These are phyloP conservation scores for Yarrowia bubula DNA, from an alignment of 805 yeast species.

Conservation along the genomic window DNA sequence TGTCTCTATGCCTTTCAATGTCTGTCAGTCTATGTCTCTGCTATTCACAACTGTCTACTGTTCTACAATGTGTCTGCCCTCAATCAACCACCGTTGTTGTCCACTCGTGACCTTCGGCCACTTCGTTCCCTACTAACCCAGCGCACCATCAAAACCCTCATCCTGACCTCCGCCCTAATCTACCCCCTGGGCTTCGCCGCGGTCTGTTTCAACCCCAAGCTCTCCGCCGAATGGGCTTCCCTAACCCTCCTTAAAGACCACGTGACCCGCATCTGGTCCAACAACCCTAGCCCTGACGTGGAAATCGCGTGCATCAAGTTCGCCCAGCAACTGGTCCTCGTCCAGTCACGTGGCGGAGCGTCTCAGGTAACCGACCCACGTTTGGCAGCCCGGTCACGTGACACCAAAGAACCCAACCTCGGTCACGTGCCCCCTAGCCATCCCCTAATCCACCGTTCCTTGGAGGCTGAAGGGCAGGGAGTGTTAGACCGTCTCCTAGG, in stretches of 20 bases:
- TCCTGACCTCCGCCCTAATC: slow-evolving; percentile 29
- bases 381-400: slow-evolving; percentile 29
- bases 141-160: background rate
- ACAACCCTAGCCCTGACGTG: slow-evolving; percentile 45
- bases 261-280: slow-evolving; percentile 60
- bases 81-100: background rate
- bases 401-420: slow-evolving; percentile 43
- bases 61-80: no score
- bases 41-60: no score
- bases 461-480: slow-evolving; percentile 71
- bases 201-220: slow-evolving; percentile 42
- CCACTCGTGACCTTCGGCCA: background rate
- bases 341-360: slow-evolving; percentile 48
- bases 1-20: no score
- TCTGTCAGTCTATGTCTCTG: no score
- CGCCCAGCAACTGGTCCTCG: slow-evolving; percentile 55
- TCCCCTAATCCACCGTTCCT: slow-evolving; percentile 54
- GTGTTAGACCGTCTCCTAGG: slow-evolving; percentile 64
- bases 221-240: slow-evolving; percentile 53
- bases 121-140: background rate
- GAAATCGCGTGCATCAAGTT: slow-evolving; percentile 73
- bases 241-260: slow-evolving; percentile 55
- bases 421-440: slow-evolving; percentile 56
- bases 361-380: slow-evolving; percentile 36
- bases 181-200: slow-evolving; percentile 50